Evolutionary conservation across 441 rosid genomes (phyloP), one percentile per base, ranked within the genome.

Genomic region (Jatropha multifida): DNA sequence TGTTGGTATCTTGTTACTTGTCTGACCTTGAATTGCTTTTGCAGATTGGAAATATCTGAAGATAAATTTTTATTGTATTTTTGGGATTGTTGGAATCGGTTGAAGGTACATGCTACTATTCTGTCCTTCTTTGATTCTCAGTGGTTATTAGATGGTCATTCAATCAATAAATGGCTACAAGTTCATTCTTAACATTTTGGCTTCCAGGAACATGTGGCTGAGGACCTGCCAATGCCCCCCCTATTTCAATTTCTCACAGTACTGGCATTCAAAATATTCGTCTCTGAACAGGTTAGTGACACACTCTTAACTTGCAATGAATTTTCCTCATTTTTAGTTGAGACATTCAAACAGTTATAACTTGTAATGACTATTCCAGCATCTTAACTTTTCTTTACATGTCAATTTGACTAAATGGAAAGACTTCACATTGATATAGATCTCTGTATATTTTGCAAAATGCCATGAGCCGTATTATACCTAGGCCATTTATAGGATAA

Each of bases 211-310:
- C 85, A 87, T n/a, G 77, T 85, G 79, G 82, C 88, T 7, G 92
- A 87, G 70, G 94, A 87, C 76, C 76, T 92, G 78, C 92, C 92
- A 40, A 90, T 94, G 98, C 97, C 98, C 76, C 94, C 94, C 18
- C 90, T 92, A 26, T 94, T 94, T 84, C 98, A 91, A 76, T 94
- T 94, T 84, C 94, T 94, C 72, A 87, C 96, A 32, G 82, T 92
- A 55, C 81, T 94, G 85, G 98, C 96, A 54, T 90, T 92, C 83
- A 94, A 89, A 80, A 87, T 94, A 73, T 94, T 94, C 81, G 79
- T 86, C 69, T 69, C 82, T 65, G 97, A 94, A 82, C 87, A 89
- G 97, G 98, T 92, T 80, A 40, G 82, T 74, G 37, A 12, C 20
- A 40, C 27, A 40, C 18, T 44, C 48, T 58, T 73, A 42, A 17